A percentile compares a stretch with the other conserved stretches of the same genome.
Evolutionary conservation across 192 early-diverging fungal species (phyloP).

Genomic region (Rhizophagus clarus): DNA sequence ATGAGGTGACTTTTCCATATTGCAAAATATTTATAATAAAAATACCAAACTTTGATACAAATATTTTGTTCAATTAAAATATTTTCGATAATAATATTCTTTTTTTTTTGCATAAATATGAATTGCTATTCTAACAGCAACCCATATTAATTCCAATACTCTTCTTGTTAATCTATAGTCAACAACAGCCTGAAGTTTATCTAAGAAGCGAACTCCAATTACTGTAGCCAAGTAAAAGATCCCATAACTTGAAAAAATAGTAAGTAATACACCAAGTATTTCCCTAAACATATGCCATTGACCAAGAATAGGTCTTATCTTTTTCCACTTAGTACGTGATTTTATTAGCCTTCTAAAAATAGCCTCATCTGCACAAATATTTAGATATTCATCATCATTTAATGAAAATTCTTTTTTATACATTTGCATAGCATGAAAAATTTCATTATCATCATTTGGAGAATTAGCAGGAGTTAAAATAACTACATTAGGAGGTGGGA

Average conservation of each 20-base stretch:
- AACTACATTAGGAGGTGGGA: not conserved
- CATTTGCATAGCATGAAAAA: not conserved
- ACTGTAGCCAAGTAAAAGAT: not conserved
- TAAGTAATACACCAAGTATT: not conserved
- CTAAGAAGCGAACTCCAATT: not conserved
- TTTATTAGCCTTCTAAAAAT: not conserved
- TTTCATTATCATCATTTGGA: not conserved
- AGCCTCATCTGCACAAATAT: not conserved
- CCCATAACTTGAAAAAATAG: not conserved
- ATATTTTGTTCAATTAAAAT: not conserved
- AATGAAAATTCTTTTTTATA: not conserved
- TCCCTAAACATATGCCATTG: not conserved
- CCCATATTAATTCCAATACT: not conserved
- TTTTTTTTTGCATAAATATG: not conserved
- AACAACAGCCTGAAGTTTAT: not conserved
- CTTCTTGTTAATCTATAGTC: not conserved
- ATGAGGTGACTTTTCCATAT: not conserved
- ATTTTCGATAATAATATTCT: not conserved
- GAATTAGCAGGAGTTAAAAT: not conserved
- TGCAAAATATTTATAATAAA: not conserved
- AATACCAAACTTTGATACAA: conserved; percentile 5
- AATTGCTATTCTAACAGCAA: not conserved
- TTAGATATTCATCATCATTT: not conserved
- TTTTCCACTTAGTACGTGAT: not conserved
- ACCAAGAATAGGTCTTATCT: not conserved